Evolutionary conservation across 1,284 basidiomycete genomes (phyloP), one percentile per base, ranked within the genome.

Genomic region (Ustilago bromivora): DNA sequence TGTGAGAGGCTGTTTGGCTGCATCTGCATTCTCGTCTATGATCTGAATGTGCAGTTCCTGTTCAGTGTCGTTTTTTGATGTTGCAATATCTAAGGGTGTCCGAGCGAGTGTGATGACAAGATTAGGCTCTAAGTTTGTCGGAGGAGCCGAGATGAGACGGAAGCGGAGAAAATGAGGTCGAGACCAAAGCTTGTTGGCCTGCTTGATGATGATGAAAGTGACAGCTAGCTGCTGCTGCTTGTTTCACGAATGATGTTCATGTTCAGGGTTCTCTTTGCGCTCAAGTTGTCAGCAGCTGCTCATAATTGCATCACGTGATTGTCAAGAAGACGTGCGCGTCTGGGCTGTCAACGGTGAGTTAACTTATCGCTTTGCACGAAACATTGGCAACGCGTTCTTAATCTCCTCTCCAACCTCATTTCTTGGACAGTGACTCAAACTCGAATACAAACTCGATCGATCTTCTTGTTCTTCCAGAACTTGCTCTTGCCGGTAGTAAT

Each of bases 381-480:
- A 82, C 40, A 28, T 55, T 31, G 62, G 57, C 2, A 66, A 66
- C 64, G 23, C 4, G 67, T 71, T 38, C 53, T 61, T 61, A 54
- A 41, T 19, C 67, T 73, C 31, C 64, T 60, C 41, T 28, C 34
- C 8, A 7, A 34, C 34, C 63, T 61, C 35, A 43, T 23, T 23
- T 57, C 13, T 31, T 41, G 3, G 47, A 69, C 32, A 36, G 81
- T 94, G 92, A 67, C 84, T 95, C 13, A 76, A 88, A 35, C 91
- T 23, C 23, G 23, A 23, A 23, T 23, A 23, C 23, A 23, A 23
- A 23, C 23, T 89, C 91, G 4, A 85, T 96, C 13, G 95, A 98
- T 84, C 88, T 98, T 7, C 87, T 98, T 8, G 95, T 96, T 78
- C 90, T 97, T 46, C 94, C 95, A 0, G 96, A 98, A 86, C 94